Conservation (phyloP, 306 rosid species). For the Pterocarpus macrocarpus region DNA sequence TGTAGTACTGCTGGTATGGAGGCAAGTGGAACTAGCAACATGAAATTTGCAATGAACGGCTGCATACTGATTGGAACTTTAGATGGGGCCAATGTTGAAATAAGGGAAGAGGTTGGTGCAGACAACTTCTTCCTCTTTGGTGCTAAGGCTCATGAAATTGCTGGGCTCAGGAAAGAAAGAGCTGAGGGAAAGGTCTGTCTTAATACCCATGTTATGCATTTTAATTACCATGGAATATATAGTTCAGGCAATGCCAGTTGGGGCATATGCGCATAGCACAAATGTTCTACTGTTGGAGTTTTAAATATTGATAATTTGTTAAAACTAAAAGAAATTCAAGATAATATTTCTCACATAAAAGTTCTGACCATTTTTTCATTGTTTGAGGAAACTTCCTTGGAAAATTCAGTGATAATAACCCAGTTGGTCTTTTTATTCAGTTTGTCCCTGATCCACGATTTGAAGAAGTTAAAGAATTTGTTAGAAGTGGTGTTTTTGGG, state of each 20-base stretch:
- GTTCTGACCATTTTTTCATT: slow-evolving; percentile 20
- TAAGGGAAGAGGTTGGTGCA: slow-evolving; percentile 92
- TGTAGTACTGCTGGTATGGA: slow-evolving; percentile 99
- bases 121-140: slow-evolving; percentile 98
- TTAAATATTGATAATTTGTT: slow-evolving; percentile 20
- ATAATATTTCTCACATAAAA: neutral
- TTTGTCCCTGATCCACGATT: slow-evolving; percentile 92
- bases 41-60: slow-evolving; percentile 98
- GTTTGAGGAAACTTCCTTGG: slow-evolving; percentile 34
- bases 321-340: slow-evolving; percentile 15
- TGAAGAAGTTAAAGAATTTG: slow-evolving; percentile 86
- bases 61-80: slow-evolving; percentile 94
- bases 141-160: slow-evolving; percentile 92
- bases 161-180: slow-evolving; percentile 91
- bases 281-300: neutral
- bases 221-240: slow-evolving; percentile 7
- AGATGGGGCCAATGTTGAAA: slow-evolving; percentile 99
- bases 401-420: slow-evolving; percentile 42
- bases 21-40: slow-evolving; percentile 99
- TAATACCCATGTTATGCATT: slow-evolving; percentile 31
- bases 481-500: slow-evolving; percentile 90
- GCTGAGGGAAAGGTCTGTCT: slow-evolving; percentile 89
- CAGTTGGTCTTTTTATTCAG: slow-evolving; percentile 57
- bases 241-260: slow-evolving; percentile 38
- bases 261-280: slow-evolving; percentile 6